A percentile compares a stretch with the other conserved stretches of the same genome.
Conservation (phyloP, 2,329 filamentous ascomycete species). For the Metarhizium robertsii region DNA sequence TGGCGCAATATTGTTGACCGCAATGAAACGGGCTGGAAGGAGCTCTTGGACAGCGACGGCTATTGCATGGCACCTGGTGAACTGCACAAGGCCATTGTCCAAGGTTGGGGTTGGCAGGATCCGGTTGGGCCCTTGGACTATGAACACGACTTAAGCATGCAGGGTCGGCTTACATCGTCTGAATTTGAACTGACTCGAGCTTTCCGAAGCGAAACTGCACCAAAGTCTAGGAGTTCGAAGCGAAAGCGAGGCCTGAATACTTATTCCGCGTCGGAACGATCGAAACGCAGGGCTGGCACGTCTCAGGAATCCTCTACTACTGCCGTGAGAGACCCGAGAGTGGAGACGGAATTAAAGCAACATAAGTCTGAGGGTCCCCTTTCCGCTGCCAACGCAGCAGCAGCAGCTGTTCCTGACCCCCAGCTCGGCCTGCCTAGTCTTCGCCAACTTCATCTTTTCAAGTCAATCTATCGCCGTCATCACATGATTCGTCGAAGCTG, state of each 20-base stretch:
- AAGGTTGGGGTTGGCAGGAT: slow-evolving; percentile 98
- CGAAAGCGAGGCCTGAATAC: slow-evolving; percentile 43
- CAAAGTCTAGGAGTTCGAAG: slow-evolving; percentile 41
- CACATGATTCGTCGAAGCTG: slow-evolving; percentile 84
- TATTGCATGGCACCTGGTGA: slow-evolving; percentile 73
- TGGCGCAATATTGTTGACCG: slow-evolving; percentile 88
- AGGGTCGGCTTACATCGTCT: slow-evolving; percentile 40
- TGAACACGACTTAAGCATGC: slow-evolving; percentile 69
- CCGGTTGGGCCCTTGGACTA: slow-evolving; percentile 64
- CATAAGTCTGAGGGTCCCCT: slow-evolving; percentile 71
- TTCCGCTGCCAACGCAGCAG: slow-evolving; percentile 79
- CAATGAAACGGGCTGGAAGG: slow-evolving; percentile 94
- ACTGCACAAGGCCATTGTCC: slow-evolving; percentile 71
- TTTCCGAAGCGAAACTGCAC: slow-evolving; percentile 30
- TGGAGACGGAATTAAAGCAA: slow-evolving; percentile 30
- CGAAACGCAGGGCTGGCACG: slow-evolving; percentile 40
- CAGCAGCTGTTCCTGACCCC: slow-evolving; percentile 70
- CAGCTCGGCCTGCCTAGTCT: slow-evolving; percentile 70
- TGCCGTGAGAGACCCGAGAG: slow-evolving; percentile 30
- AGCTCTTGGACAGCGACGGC: slow-evolving; percentile 76
- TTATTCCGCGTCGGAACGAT: slow-evolving; percentile 36
- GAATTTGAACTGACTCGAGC: slow-evolving; percentile 40
- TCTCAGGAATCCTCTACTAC: slow-evolving; percentile 32
- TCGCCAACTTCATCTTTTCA: slow-evolving; percentile 83
- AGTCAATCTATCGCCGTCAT: slow-evolving; percentile 89